Evolutionary conservation across 1,284 basidiomycete genomes (phyloP).

Genomic region (Macrocybe sp.): DNA sequence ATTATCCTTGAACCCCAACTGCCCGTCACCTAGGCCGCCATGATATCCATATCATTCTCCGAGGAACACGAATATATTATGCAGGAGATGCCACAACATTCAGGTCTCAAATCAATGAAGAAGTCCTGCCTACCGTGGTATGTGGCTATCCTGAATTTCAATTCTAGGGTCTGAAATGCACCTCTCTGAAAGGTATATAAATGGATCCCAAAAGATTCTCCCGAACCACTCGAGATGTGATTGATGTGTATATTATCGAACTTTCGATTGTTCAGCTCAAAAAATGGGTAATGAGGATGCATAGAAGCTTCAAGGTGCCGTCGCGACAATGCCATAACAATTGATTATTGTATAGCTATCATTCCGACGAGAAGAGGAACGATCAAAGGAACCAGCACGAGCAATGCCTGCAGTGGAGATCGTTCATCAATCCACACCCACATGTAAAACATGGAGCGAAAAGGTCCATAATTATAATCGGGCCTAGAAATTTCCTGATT

Average conservation of each 20-base stretch:
- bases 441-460: slow-evolving; percentile 35
- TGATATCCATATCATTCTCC: slow-evolving; percentile 4
- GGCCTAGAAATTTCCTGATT: slow-evolving; percentile 10
- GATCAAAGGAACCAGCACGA: too few relatives aligned
- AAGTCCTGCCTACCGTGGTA: slow-evolving; percentile 3
- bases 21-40: not conserved
- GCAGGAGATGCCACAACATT: slow-evolving; percentile 8
- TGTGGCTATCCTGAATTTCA: not conserved
- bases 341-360: too few relatives aligned
- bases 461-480: slow-evolving; percentile 28
- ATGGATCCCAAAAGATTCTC: not conserved
- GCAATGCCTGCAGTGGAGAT: too few relatives aligned
- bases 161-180: not conserved
- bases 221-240: not conserved
- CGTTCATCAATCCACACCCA: slow-evolving; percentile 33
- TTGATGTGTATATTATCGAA: not conserved
- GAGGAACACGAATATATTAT: slow-evolving; percentile 7
- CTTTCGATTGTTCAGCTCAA: not conserved
- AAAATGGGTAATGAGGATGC: too few relatives aligned
- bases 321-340: too few relatives aligned
- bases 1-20: too few relatives aligned
- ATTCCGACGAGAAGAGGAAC: too few relatives aligned
- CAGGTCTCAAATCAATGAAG: slow-evolving; percentile 3
- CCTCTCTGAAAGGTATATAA: not conserved
- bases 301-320: too few relatives aligned